phyloP scores from a whole-genome alignment of 345 rosid genomes.

The Cardamine occulta region DNA sequence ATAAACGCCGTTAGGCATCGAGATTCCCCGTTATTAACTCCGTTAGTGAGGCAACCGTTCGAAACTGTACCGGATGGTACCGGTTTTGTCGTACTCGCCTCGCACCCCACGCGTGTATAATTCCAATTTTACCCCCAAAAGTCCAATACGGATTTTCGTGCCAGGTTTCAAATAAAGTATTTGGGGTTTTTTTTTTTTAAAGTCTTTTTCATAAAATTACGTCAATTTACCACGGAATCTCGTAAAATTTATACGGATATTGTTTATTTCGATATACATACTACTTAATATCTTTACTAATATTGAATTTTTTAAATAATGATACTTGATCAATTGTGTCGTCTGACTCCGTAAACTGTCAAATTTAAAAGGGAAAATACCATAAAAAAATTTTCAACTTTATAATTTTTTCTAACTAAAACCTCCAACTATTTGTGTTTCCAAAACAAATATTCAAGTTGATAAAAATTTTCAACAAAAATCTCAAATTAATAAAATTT shows the following conservation, averaged over 20 bases:
- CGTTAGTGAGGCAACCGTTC: slow-evolving; percentile 21
- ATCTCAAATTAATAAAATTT: no score
- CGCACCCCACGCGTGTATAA: background rate
- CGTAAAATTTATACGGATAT: background rate
- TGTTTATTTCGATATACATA: background rate
- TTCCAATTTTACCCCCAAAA: slow-evolving; percentile 23
- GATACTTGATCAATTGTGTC: no score
- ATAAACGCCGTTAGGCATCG: slow-evolving; percentile 27
- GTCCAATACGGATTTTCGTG: background rate
- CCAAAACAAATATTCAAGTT: no score
- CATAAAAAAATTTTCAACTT: no score
- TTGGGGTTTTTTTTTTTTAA: background rate
- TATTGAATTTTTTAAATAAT: no score
- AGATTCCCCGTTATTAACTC: slow-evolving; percentile 43
- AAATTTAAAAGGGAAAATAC: no score
- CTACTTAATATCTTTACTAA: no score
- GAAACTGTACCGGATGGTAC: slow-evolving; percentile 41
- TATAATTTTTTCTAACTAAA: no score
- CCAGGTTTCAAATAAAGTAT: background rate
- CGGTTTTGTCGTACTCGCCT: slow-evolving; percentile 40
- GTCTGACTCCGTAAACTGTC: no score
- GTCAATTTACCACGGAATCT: background rate
- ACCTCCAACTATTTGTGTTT: no score
- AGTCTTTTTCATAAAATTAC: background rate
- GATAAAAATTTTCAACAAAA: no score